Evolutionary conservation across 768 basidiomycete genomes (phyloP).

Genomic region (Lepiota venenata): DNA sequence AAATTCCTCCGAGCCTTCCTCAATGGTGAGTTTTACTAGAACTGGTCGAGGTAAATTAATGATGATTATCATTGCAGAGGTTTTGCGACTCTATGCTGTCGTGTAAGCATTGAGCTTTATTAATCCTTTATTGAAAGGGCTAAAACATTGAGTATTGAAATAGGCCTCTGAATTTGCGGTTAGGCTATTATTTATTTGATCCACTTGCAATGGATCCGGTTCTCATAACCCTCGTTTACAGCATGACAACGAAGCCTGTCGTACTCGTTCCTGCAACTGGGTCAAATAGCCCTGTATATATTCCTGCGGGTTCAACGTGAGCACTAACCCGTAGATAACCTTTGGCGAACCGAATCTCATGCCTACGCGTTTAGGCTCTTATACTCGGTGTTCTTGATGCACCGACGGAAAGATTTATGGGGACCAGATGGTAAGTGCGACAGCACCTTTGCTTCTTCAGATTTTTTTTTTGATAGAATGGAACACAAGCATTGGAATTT

Average conservation of each 20-base stretch:
- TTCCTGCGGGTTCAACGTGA: too few species aligned
- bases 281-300: too few species aligned
- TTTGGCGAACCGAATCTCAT: too few species aligned
- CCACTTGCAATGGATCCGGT: too few species aligned
- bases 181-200: not conserved
- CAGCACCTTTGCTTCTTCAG: not conserved
- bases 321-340: too few species aligned
- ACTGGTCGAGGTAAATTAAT: too few species aligned
- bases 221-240: not conserved
- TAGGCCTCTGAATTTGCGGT: slow-evolving; percentile 12
- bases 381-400: slow-evolving; percentile 43
- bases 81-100: too few species aligned
- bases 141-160: too few species aligned
- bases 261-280: not conserved
- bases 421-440: slow-evolving; percentile 43
- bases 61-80: too few species aligned
- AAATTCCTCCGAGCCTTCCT: not conserved
- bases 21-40: too few species aligned
- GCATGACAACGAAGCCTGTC: slow-evolving; percentile 1
- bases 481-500: slow-evolving; percentile 37
- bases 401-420: slow-evolving; percentile 48
- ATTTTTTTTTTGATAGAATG: not conserved
- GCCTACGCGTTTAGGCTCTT: not conserved
- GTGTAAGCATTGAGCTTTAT: too few species aligned
- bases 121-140: too few species aligned